Conservation (phyloP, 2,329 filamentous ascomycete genomes). For the Ophiosphaerella narmari region DNA sequence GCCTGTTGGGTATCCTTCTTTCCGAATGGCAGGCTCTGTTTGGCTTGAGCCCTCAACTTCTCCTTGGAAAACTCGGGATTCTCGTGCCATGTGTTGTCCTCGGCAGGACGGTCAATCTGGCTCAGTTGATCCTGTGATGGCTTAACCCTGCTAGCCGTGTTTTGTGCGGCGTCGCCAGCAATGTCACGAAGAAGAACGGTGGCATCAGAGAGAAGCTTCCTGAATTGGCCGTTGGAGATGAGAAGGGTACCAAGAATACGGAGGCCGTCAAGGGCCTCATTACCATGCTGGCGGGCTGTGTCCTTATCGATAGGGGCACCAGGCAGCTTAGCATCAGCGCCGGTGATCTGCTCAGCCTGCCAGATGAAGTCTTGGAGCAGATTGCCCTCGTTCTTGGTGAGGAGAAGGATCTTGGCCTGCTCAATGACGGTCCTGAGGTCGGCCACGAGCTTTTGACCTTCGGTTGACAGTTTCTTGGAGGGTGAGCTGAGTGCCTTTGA, state of each 20-base stretch:
- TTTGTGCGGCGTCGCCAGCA: constrained; percentile 83
- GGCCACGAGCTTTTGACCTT: constrained; percentile 77
- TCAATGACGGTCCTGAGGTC: constrained; percentile 81
- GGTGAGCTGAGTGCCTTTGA: constrained; percentile 73
- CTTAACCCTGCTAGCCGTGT: constrained; percentile 74
- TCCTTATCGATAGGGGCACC: constrained; percentile 74
- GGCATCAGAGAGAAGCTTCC: constrained; percentile 83
- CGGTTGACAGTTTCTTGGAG: constrained; percentile 75
- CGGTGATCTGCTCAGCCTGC: constrained; percentile 79
- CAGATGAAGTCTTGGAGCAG: constrained; percentile 96
- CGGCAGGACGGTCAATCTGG: constrained; percentile 81
- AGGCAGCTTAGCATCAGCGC: constrained; percentile 65
- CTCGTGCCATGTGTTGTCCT: constrained; percentile 94
- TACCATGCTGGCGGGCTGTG: constrained; percentile 77
- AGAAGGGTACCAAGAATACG: constrained; percentile 86
- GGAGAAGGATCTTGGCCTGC: constrained; percentile 79
- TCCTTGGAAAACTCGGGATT: constrained; percentile 75
- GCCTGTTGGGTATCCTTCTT: constrained; percentile 64
- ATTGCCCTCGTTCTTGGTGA: constrained; percentile 95
- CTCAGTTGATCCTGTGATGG: constrained; percentile 76
- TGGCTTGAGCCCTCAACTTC: constrained; percentile 70
- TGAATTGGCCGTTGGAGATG: constrained; percentile 95
- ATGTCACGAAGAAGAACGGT: constrained; percentile 84
- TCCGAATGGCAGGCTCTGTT: constrained; percentile 59
- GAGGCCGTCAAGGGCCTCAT: constrained; percentile 81